phyloP scores from a whole-genome alignment of 345 rosid species.

The Gossypium bickii region DNA sequence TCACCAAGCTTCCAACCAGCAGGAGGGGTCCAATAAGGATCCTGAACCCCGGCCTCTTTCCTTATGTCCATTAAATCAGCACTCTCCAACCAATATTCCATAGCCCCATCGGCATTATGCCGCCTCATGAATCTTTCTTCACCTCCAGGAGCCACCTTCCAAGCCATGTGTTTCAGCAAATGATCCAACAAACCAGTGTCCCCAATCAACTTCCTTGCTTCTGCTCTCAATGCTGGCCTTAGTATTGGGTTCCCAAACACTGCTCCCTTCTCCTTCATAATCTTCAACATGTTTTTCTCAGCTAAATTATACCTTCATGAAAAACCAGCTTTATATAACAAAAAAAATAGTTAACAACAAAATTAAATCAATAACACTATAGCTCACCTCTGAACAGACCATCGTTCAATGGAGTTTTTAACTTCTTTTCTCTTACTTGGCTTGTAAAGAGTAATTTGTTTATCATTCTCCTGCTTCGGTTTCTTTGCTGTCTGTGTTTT shows the following conservation, averaged over 20 bases:
- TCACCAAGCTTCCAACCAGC: conserved; percentile 95
- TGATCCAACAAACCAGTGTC: conserved; percentile 95
- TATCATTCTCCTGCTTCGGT: conserved; percentile 26
- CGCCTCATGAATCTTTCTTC: conserved; percentile 77
- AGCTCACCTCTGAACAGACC: conserved; percentile 73
- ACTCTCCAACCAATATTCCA: conserved; percentile 95
- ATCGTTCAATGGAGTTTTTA: conserved; percentile 51
- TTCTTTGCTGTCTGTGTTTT: conserved; percentile 28
- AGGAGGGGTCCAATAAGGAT: conserved; percentile 95
- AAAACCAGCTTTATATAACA: neutral
- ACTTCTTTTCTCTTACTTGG: conserved; percentile 31
- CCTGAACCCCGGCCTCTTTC: conserved; percentile 77
- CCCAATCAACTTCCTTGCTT: conserved; percentile 86
- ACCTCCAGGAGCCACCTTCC: conserved; percentile 89
- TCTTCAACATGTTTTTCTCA: conserved; percentile 77
- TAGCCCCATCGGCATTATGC: conserved; percentile 90
- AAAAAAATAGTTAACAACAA: neutral
- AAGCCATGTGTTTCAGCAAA: conserved; percentile 94
- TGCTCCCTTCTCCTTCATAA: conserved; percentile 76
- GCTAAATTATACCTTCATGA: conserved; percentile 71
- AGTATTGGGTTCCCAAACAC: conserved; percentile 61
- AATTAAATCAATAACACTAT: neutral
- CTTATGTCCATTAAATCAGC: conserved; percentile 65
- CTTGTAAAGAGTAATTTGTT: conserved; percentile 40
- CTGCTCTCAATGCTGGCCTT: conserved; percentile 66